Percentiles rank a stretch among this genome's conserved stretches.
Conservation (phyloP, 2,329 filamentous ascomycete genomes). For the Fusarium pseudonygamai region DNA sequence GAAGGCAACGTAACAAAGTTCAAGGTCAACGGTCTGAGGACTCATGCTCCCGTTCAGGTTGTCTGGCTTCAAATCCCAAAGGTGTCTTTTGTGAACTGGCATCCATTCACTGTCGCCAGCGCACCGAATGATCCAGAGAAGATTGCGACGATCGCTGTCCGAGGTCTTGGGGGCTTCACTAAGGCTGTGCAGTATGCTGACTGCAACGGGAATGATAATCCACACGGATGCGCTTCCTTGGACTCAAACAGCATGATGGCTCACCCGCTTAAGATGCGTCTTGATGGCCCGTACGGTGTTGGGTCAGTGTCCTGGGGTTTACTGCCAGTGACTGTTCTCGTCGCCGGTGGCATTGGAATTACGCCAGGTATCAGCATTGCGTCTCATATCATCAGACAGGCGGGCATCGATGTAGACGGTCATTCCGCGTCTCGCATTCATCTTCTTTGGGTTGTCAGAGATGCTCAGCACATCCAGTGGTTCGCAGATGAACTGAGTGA, state of each 20-base stretch:
- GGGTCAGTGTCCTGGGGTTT: neutral
- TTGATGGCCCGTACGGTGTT: neutral
- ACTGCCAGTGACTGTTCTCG: neutral
- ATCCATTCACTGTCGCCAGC: neutral
- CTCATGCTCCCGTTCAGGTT: neutral
- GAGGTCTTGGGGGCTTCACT: neutral
- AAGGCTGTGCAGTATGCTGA: neutral
- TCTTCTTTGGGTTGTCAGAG: neutral
- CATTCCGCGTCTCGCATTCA: neutral
- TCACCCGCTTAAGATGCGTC: neutral
- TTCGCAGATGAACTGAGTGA: neutral
- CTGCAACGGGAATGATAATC: neutral
- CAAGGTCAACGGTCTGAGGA: neutral
- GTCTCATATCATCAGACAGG: neutral
- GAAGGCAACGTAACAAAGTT: neutral
- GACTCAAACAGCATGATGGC: neutral
- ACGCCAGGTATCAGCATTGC: neutral
- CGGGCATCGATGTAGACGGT: rapidly evolving
- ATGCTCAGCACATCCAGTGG: neutral
- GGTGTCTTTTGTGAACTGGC: neutral
- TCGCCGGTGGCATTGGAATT: neutral
- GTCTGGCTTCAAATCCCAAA: neutral
- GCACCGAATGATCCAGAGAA: neutral
- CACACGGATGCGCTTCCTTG: neutral
- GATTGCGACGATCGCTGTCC: neutral